Evolutionary conservation across 176 grass and related monocot species (phyloP), one percentile per base, ranked within the genome.

Genomic region (barley (Hordeum vulgare)): DNA sequence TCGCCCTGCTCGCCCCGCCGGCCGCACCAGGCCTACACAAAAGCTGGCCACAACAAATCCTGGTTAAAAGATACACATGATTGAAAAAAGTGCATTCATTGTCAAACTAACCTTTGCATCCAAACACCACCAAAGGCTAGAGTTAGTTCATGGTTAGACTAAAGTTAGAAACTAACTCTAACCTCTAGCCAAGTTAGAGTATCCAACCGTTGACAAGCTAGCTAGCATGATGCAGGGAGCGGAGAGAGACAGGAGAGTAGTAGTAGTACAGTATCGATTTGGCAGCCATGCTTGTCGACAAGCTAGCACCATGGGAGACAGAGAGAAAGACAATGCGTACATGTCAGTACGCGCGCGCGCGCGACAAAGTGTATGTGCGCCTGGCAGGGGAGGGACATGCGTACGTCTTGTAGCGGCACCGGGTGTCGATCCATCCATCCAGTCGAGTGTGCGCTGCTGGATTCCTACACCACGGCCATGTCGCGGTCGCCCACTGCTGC

Each of bases 381-480:
- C 39, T 54, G 28, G 47, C 9, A 18, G 47, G 47, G 15, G 47
- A 51, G 47, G 0, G 47, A 51, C 47, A 15, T 51, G 47, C 47
- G n/a, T n/a, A n/a, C n/a, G 47, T 51, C 47, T 2, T 51, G 47
- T 51, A 51, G 74, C 20, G 47, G 47, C 83, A 60, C 26, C 20
- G 40, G 54, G 39, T 62, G 53, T 44, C 64, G 41, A 15, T 51
- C 47, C 14, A 33, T 33, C 31, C 31, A 33, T 33, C 31, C 31
- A 33, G 15, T 39, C 67, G 36, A 42, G 67, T 73, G 23, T 18
- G 69, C 27, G 85, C 24, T 7, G 61, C 78, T 78, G 13, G 80
- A 37, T 88, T 71, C 86, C 65, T 71, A 40, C 77, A 62, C 87
- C 9, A 59, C 9, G 25, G 62, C 47, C 54, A 76, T 81, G 88